Percentiles rank a stretch among this genome's conserved stretches.
These are phyloP conservation scores for Rhododendron simsii DNA, from an alignment of 148 eudicot genomes.

Conservation along the genomic window DNA sequence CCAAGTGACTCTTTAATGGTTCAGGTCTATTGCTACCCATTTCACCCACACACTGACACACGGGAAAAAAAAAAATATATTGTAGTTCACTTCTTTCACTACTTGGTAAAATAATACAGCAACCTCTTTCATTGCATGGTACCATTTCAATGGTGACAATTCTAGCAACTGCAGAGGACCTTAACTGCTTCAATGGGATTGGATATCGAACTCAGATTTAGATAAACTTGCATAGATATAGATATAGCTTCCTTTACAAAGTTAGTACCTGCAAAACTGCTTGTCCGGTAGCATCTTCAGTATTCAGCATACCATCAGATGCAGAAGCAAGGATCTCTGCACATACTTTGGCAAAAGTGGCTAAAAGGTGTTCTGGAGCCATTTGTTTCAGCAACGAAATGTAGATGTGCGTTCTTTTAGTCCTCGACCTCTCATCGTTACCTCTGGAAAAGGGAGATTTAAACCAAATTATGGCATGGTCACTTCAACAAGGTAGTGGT, in stretches of 20 bases:
- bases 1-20: neutral
- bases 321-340: slow-evolving; percentile 96
- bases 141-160: neutral
- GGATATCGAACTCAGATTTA: neutral
- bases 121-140: neutral
- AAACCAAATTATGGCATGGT: neutral
- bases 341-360: slow-evolving; percentile 94
- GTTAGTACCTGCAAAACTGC: slow-evolving; percentile 76
- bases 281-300: slow-evolving; percentile 68
- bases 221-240: neutral
- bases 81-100: neutral
- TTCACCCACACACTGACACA: neutral
- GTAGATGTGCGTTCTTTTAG: slow-evolving; percentile 83
- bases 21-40: neutral
- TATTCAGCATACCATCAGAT: slow-evolving; percentile 74
- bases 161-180: neutral
- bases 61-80: too few relatives aligned
- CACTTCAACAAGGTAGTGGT: neutral
- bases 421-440: slow-evolving; percentile 70
- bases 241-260: neutral
- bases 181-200: neutral
- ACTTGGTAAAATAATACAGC: neutral
- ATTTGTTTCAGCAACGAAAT: slow-evolving; percentile 85
- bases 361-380: slow-evolving; percentile 95
- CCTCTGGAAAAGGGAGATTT: slow-evolving; percentile 42